Conservation (phyloP, 495 filamentous ascomycete genomes). For the Daldinia vernicosa region DNA sequence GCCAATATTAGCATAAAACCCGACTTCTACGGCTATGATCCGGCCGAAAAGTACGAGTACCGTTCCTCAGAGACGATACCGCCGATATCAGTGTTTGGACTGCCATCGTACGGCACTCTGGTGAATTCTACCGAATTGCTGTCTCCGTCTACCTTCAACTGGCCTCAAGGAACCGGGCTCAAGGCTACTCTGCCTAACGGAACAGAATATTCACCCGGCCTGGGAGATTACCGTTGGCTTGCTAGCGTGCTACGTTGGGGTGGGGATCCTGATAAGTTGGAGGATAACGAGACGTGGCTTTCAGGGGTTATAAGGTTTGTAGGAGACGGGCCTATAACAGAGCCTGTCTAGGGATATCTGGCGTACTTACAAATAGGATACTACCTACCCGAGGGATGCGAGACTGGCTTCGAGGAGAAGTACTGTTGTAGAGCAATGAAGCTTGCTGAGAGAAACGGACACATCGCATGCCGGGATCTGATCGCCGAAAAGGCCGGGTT, state of each 20-base stretch:
- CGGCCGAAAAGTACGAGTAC: constrained; percentile 21
- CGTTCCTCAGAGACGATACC: constrained; percentile 19
- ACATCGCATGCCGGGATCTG: constrained; percentile 25
- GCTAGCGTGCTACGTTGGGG: constrained; percentile 40
- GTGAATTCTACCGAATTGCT: constrained; percentile 21
- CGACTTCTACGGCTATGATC: constrained; percentile 39
- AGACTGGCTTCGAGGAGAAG: constrained; percentile 24
- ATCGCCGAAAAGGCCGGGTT: constrained; percentile 11
- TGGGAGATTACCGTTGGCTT: constrained; percentile 39
- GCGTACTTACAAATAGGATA: background rate
- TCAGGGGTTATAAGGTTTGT: constrained; percentile 35
- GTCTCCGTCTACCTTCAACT: constrained; percentile 33
- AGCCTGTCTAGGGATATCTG: background rate
- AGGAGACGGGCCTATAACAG: constrained; percentile 19
- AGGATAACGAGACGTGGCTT: constrained; percentile 43
- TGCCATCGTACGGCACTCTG: constrained; percentile 32
- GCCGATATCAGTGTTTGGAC: constrained; percentile 12
- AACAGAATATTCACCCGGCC: constrained; percentile 20
- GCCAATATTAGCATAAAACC: constrained; percentile 36
- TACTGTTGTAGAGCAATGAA: constrained; percentile 33
- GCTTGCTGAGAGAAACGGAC: constrained; percentile 25
- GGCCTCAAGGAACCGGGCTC: constrained; percentile 23
- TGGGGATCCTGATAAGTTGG: constrained; percentile 15
- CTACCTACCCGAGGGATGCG: background rate
- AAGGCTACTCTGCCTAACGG: constrained; percentile 18